Percentiles rank a stretch among this genome's conserved stretches.
These are phyloP conservation scores for Marchantia paleacea DNA, from an alignment of 225 moss, liverwort and hornwort genomes.

Conservation along the genomic window DNA sequence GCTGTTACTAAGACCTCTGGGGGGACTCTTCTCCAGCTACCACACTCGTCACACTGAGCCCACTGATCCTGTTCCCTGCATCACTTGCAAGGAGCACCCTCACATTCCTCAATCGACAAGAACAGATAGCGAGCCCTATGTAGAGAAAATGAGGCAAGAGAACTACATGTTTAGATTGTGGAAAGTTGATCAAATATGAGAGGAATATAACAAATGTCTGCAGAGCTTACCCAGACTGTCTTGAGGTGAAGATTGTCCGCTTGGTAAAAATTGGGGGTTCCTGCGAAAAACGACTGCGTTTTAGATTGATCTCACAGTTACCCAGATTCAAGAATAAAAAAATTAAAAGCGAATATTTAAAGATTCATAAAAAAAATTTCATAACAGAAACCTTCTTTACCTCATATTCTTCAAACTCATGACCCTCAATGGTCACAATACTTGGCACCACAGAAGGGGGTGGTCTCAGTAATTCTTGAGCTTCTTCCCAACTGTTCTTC, in stretches of 20 bases:
- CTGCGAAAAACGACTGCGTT: constrained; percentile 39
- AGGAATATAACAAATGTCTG: neutral
- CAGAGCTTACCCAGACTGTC: constrained; percentile 61
- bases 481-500: constrained; percentile 76
- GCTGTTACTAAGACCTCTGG: constrained; percentile 60
- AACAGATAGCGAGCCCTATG: neutral
- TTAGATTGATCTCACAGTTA: neutral
- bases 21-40: constrained; percentile 80
- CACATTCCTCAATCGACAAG: constrained; percentile 14
- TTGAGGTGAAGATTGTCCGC: constrained; percentile 54
- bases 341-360: neutral
- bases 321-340: no score
- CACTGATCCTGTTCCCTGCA: constrained; percentile 89
- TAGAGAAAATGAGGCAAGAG: neutral
- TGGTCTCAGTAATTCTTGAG: constrained; percentile 82
- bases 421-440: constrained; percentile 81
- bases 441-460: constrained; percentile 75
- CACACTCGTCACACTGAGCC: constrained; percentile 92
- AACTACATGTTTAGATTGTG: neutral
- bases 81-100: constrained; percentile 28
- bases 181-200: no score
- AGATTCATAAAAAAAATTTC: neutral
- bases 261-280: constrained; percentile 80
- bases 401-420: constrained; percentile 97
- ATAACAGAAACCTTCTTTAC: constrained; percentile 30